Evolutionary conservation across 331 rosid species (phyloP).

Genomic region (Malus hybrid): DNA sequence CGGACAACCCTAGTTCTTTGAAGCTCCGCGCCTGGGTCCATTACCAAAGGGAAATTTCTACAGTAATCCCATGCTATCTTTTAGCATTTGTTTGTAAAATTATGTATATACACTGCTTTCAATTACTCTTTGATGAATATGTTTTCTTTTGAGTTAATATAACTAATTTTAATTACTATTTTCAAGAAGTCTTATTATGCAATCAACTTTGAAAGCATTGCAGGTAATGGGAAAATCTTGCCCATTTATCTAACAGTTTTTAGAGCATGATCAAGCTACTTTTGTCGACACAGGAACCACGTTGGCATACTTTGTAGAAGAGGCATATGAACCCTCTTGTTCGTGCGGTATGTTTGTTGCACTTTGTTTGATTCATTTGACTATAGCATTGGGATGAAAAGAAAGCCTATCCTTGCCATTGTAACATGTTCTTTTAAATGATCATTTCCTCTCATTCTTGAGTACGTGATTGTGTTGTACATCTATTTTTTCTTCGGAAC

Average conservation of each 20-base stretch:
- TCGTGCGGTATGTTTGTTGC: not conserved
- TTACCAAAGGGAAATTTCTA: too few species aligned
- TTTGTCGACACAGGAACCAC: not conserved
- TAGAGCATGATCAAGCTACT: not conserved
- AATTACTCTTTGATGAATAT: not conserved
- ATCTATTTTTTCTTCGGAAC: not conserved
- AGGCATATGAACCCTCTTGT: not conserved
- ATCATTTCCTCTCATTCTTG: not conserved
- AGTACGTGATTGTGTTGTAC: not conserved
- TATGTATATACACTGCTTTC: too few species aligned
- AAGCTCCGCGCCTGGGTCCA: too few species aligned
- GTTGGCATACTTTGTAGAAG: not conserved
- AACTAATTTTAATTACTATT: not conserved
- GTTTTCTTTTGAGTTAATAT: too few species aligned
- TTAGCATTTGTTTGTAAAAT: too few species aligned
- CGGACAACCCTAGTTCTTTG: too few species aligned
- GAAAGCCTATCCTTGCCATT: not conserved
- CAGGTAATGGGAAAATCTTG: not conserved
- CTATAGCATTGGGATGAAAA: too few species aligned
- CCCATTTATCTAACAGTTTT: not conserved
- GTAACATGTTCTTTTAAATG: not conserved
- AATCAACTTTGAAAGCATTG: not conserved
- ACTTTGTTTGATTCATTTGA: not conserved
- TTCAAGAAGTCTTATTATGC: not conserved
- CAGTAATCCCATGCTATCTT: too few species aligned